A percentile compares a stretch with the other conserved stretches of the same genome.
Evolutionary conservation across 352 stramenopile species (phyloP).

Genomic region (Globisporangium carolinianum): DNA sequence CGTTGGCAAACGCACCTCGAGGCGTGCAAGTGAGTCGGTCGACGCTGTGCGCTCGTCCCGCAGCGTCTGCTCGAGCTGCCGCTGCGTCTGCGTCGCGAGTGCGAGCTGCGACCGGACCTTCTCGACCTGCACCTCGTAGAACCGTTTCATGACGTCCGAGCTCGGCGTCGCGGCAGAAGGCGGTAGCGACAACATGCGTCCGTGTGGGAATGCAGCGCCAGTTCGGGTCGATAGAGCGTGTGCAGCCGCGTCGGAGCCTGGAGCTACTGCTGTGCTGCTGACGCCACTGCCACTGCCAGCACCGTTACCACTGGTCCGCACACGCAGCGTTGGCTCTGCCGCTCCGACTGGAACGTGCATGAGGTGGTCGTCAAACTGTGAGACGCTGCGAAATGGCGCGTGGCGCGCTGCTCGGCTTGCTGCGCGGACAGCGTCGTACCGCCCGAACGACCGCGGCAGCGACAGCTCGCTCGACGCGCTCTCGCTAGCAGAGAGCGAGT

Average conservation of each 20-base stretch:
- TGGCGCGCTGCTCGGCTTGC: background rate
- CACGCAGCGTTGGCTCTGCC: background rate
- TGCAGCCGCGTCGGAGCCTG: too few relatives aligned
- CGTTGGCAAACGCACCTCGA: conserved; percentile 21
- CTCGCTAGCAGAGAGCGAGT: conserved; percentile 43
- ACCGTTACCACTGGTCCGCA: too few relatives aligned
- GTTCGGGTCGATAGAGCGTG: too few relatives aligned
- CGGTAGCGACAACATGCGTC: background rate
- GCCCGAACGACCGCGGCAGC: conserved; percentile 57
- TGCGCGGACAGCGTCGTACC: conserved; percentile 28
- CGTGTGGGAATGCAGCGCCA: background rate
- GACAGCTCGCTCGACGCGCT: conserved; percentile 67
- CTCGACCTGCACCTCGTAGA: conserved; percentile 77
- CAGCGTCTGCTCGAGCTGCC: conserved; percentile 38
- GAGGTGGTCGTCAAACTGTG: conserved; percentile 61
- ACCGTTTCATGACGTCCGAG: conserved; percentile 61
- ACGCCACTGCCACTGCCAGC: too few relatives aligned
- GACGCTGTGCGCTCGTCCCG: conserved; percentile 33
- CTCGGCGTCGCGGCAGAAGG: conserved; percentile 5
- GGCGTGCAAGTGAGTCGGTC: conserved; percentile 10
- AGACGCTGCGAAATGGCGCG: conserved; percentile 15
- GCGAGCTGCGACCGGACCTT: conserved; percentile 60
- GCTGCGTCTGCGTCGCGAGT: conserved; percentile 35
- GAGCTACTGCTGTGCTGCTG: too few relatives aligned
- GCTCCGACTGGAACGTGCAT: conserved; percentile 11